phyloP scores from a whole-genome alignment of 2,329 filamentous ascomycete genomes.

The Aspergillus amoenus region DNA sequence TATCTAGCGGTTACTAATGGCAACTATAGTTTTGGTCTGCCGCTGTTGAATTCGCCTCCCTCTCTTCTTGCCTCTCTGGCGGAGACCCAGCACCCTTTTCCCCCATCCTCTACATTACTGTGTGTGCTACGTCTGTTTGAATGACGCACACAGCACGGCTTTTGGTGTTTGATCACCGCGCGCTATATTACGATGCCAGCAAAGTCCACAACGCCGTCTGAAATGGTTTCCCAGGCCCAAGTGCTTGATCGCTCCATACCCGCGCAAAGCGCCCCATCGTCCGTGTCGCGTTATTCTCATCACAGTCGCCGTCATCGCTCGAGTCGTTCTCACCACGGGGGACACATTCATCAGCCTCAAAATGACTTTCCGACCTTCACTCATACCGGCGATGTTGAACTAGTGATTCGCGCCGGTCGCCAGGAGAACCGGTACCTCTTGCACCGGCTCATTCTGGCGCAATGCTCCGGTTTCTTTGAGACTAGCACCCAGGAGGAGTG shows the following conservation, averaged over 20 bases:
- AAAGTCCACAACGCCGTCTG: slow-evolving; percentile 14
- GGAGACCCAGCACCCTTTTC: neutral
- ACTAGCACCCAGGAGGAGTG: slow-evolving; percentile 74
- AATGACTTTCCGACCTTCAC: slow-evolving; percentile 94
- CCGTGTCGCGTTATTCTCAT: slow-evolving; percentile 63
- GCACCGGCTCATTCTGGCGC: slow-evolving; percentile 80
- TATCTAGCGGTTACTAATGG: slow-evolving; percentile 1
- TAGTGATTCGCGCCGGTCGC: slow-evolving; percentile 67
- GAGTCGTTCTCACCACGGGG: slow-evolving; percentile 77
- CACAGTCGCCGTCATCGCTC: slow-evolving; percentile 69
- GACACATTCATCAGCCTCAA: slow-evolving; percentile 65
- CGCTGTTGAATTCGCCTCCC: slow-evolving; percentile 6
- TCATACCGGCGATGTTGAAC: slow-evolving; percentile 89
- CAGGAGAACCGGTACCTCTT: slow-evolving; percentile 82
- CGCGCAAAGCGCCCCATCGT: slow-evolving; percentile 59
- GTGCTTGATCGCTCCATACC: slow-evolving; percentile 54
- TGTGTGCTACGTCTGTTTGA: slow-evolving; percentile 10
- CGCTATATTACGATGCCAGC: slow-evolving; percentile 20
- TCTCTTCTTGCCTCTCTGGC: slow-evolving; percentile 1
- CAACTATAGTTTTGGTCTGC: slow-evolving; percentile 1
- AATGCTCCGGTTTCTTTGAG: slow-evolving; percentile 93
- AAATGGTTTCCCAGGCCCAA: slow-evolving; percentile 46
- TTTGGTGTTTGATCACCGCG: slow-evolving; percentile 19
- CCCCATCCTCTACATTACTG: neutral
- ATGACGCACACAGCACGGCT: slow-evolving; percentile 15